Evolutionary conservation across 192 early-diverging fungal species (phyloP).

Genomic region (Kickxella alabastrina): DNA sequence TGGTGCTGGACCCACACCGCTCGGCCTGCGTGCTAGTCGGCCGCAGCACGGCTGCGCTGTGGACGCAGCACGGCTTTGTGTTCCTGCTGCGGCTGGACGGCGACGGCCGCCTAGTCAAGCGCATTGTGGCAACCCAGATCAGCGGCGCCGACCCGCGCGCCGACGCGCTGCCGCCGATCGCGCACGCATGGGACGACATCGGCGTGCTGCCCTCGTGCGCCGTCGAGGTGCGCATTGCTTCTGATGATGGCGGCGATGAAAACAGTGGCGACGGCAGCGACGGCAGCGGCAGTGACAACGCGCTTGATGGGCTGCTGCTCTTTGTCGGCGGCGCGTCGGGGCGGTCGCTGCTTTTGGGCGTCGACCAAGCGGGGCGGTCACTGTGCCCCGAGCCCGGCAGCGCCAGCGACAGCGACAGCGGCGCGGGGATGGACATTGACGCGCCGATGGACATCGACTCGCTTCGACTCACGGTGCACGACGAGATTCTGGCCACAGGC

Average conservation of each 20-base stretch:
- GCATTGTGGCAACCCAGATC: slow-evolving; percentile 56
- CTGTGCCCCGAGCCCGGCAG: no score
- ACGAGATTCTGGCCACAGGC: slow-evolving; percentile 73
- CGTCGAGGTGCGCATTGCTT: slow-evolving; percentile 9
- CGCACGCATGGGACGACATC: slow-evolving; percentile 31
- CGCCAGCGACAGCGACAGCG: slow-evolving; percentile 27
- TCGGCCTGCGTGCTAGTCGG: slow-evolving; percentile 62
- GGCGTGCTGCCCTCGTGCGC: slow-evolving; percentile 30
- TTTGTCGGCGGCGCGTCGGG: slow-evolving; percentile 41
- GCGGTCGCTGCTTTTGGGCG: slow-evolving; percentile 35
- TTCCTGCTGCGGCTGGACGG: slow-evolving; percentile 66
- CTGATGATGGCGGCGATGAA: background rate
- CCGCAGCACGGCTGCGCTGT: slow-evolving; percentile 67
- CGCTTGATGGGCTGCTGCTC: slow-evolving; percentile 18
- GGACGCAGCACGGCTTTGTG: slow-evolving; percentile 68
- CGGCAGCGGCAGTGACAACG: slow-evolving; percentile 16
- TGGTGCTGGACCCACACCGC: slow-evolving; percentile 64
- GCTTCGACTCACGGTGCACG: slow-evolving; percentile 67
- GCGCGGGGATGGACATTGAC: no score
- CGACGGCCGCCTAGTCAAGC: slow-evolving; percentile 76
- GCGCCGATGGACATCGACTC: no score
- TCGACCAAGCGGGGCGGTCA: background rate
- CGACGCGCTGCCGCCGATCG: slow-evolving; percentile 8
- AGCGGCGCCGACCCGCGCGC: slow-evolving; percentile 14
- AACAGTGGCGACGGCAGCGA: no score